Base-by-base conservation (phyloP, 768 basidiomycete genomes). In the Xanthoconium stramineum region DNA sequence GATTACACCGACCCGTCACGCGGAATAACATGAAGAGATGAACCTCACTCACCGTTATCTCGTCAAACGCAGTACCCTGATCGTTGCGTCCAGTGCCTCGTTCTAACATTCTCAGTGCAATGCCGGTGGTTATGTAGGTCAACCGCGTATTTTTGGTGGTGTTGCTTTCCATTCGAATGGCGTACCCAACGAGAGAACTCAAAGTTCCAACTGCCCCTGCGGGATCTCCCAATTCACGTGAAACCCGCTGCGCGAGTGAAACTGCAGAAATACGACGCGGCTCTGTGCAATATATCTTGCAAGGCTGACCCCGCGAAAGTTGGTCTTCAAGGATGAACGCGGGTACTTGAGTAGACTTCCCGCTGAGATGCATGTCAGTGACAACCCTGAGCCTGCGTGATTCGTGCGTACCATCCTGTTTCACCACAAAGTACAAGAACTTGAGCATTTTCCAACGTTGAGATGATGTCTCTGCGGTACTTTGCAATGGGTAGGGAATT, bases 31-130 rank as follows among this genome's bases (percentile, higher is more conserved):
- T 15, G 37, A 58, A 56, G 48, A 55, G 50, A 52, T 43, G 39
- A 42, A 48, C 46, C n/a, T 19, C 36, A 60, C 81, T 71, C 62
- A 92, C 94, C n/a, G 97, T 98, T 52, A 98, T 85, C 60, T 98
- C 95, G 66, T 96, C 93, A 60, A 98, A 91, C 3, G 90, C 87
- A 8, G 84, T 85, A n/a, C 86, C 86, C 59, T 82, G 82, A 8
- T 86, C 88, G 17, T 78, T 82, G 40, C 78, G 77, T 5, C 86
- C 85, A 24, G 84, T 83, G 5, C 89, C 88, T 32, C 84, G 80
- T 76, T 99, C 96, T n/a, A 99, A 75, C 97, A 98, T 98, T 42
- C 97, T 85, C 28, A 98, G 74, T 0, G 96, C 94, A 57, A 99
- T 96, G 61, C 96, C 96, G 64, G 94, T 92, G 3, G 94, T 97